Base-by-base conservation (phyloP, 1,284 basidiomycete genomes). In the Malassezia dermatis region DNA sequence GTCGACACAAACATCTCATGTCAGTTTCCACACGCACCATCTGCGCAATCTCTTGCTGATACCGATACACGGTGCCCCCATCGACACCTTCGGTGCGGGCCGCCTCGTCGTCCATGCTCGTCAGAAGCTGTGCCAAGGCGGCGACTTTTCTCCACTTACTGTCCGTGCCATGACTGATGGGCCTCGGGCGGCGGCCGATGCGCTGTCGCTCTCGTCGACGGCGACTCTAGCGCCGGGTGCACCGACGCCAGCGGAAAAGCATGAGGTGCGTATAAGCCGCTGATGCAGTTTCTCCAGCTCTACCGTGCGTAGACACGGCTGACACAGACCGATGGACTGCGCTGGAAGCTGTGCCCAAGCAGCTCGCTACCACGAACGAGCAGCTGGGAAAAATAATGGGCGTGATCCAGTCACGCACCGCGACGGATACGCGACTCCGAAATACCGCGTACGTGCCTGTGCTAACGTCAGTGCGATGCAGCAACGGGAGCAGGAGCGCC, bases 1-100 rank as follows among this genome's bases (percentile, higher is more conserved):
- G 89, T 90, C 75, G 94, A 94, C 41, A 96, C 91, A 70, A 93
- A 95, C 85, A 94, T 89, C 89, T 90, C 19, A 6, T 34, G 44
- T 23, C 27, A 43, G 30, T 4, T 19, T 5, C 13, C 13, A 13
- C 1, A 67, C 74, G 51, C 43, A 83, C 83, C 86, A 87, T 88
- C 73, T 87, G 87, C 2, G 86, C 82, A 27, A 89, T 89, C 74
- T 89, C 87, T 31, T 71, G 64, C 24, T 64, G 62, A 54, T 73
- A 73, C 6, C 58, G 57, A 52, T 73, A 73, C 23, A 59, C 65
- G 13, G 60, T 37, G 5, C 35, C 39, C 7, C 50, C 44, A 11
- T 52, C 49, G 37, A 50, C 32, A 19, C 44, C 30, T 11, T 19
- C 44, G 8, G 27, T 21, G n/a, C 30, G 44, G 24, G n/a, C 28